phyloP scores from a whole-genome alignment of 1,139 yeast species.

The Pichia sp. region DNA sequence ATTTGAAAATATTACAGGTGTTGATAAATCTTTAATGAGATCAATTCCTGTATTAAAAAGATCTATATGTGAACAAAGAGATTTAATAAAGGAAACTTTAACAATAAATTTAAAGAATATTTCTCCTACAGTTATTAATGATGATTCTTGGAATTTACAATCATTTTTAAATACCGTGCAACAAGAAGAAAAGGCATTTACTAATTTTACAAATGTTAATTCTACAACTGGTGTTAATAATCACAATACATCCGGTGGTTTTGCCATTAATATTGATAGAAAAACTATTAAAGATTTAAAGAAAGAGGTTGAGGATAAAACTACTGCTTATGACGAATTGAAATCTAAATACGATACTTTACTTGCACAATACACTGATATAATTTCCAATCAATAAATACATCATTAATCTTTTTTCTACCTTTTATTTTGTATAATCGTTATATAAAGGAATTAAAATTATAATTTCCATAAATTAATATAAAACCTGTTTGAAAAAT shows the following conservation, averaged over 20 bases:
- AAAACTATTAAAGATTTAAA: conserved; percentile 34
- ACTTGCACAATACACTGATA: conserved; percentile 45
- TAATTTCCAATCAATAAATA: conserved; percentile 25
- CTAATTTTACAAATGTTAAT: conserved; percentile 35
- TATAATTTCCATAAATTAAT: no score
- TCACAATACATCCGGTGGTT: conserved; percentile 8
- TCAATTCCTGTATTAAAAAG: conserved; percentile 53
- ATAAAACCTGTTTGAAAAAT: no score
- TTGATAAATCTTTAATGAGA: conserved; percentile 35
- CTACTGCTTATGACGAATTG: conserved; percentile 53
- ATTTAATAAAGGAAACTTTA: conserved; percentile 45
- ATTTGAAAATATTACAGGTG: conserved; percentile 29
- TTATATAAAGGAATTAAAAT: no score
- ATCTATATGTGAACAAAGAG: conserved; percentile 39
- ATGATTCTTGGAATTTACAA: no score
- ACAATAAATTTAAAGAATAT: conserved; percentile 21
- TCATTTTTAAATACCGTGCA: conserved; percentile 44
- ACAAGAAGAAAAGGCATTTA: conserved; percentile 47
- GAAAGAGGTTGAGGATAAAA: conserved; percentile 42
- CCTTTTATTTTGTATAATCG: no score
- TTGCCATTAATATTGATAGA: conserved; percentile 9
- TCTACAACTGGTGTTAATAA: conserved; percentile 24
- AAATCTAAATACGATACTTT: conserved; percentile 57
- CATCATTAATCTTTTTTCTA: no score
- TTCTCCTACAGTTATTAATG: no score